Percentiles rank a stretch among this genome's conserved stretches.
Evolutionary conservation across 1,284 basidiomycete genomes (phyloP).

Genomic region (Coniferiporia sulphurascens): DNA sequence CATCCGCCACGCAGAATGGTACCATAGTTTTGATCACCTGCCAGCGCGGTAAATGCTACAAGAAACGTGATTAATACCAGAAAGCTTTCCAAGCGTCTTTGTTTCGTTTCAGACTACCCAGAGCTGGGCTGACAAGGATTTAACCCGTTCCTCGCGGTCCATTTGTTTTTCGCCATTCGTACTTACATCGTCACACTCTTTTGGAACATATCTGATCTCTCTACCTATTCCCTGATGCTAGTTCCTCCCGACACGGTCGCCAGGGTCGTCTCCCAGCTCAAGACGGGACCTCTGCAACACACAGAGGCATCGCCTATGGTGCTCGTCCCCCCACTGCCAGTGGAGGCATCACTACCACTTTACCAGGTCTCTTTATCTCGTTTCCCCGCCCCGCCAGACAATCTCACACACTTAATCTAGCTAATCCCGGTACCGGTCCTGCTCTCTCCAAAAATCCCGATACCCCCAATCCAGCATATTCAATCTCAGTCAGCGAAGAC

Average conservation of each 20-base stretch:
- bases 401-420: neutral
- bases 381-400: neutral
- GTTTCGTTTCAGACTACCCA: neutral
- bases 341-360: neutral
- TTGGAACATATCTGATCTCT: neutral
- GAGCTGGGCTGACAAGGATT: neutral
- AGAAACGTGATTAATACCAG: too few species aligned
- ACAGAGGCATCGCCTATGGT: neutral
- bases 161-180: neutral
- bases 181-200: neutral
- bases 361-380: neutral
- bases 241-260: neutral
- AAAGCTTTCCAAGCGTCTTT: too few species aligned
- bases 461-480: neutral
- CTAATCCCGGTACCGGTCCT: neutral
- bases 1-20: too few species aligned
- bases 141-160: neutral
- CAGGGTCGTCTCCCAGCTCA: neutral
- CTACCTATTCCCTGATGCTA: neutral
- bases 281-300: neutral
- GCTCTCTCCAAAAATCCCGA: neutral
- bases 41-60: too few species aligned
- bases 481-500: too few species aligned
- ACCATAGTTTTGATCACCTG: too few species aligned
- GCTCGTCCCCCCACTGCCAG: neutral